phyloP scores from a whole-genome alignment of 2,329 filamentous ascomycete genomes.

The Scedosporium apiospermum region DNA sequence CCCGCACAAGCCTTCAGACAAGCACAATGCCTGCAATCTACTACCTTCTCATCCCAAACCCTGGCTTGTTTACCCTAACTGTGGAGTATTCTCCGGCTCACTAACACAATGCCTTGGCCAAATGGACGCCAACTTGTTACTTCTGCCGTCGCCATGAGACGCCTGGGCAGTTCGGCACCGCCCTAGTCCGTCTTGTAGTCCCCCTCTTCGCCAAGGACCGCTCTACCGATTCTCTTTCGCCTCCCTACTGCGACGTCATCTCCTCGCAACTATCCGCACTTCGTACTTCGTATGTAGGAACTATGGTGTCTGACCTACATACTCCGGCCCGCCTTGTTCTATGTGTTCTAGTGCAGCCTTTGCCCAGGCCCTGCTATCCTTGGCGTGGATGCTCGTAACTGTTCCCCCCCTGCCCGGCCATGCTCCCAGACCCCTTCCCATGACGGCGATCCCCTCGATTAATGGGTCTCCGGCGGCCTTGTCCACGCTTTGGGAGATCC shows the following conservation, averaged over 20 bases:
- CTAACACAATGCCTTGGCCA: background rate
- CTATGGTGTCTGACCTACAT: background rate
- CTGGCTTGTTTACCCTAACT: background rate
- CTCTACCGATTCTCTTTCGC: background rate
- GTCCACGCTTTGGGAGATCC: background rate
- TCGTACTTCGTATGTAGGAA: too few species aligned
- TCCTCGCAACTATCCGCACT: background rate
- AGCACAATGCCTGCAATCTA: background rate
- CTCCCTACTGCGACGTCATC: background rate
- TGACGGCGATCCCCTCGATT: background rate
- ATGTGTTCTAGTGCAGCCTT: background rate
- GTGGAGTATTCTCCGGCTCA: background rate
- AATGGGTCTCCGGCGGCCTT: background rate
- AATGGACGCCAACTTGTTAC: background rate
- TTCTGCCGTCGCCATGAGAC: background rate
- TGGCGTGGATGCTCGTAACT: background rate
- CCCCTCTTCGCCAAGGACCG: background rate
- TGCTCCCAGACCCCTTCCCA: background rate
- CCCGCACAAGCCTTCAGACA: background rate
- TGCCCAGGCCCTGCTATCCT: background rate
- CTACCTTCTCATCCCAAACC: background rate
- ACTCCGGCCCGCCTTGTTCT: background rate
- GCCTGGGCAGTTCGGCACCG: conserved; percentile 2
- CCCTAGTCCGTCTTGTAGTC: background rate
- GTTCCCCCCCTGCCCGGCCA: background rate